Evolutionary conservation across 2,329 filamentous ascomycete genomes (phyloP).

Genomic region (Spiromastix sp.): DNA sequence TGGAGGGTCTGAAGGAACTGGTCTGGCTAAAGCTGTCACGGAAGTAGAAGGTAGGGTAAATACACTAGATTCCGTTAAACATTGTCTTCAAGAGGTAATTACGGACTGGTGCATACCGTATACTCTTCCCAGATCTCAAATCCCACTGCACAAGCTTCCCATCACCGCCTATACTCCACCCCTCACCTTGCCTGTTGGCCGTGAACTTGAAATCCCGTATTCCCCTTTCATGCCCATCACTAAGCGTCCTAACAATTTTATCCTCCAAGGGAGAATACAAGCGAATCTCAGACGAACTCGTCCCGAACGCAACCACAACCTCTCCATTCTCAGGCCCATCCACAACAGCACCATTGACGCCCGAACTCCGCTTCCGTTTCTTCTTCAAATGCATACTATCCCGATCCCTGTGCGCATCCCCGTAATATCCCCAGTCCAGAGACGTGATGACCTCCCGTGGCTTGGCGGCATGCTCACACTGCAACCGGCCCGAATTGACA

Average conservation of each 20-base stretch:
- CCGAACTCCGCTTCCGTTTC: conserved; percentile 40
- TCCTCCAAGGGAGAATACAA: conserved; percentile 41
- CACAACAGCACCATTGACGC: conserved; percentile 26
- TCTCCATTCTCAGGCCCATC: conserved; percentile 27
- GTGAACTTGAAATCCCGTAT: conserved; percentile 43
- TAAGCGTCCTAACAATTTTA: conserved; percentile 34
- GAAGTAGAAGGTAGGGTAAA: conserved; percentile 34
- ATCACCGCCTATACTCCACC: conserved; percentile 45
- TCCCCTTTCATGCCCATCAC: conserved; percentile 37
- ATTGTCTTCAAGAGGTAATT: conserved; percentile 2
- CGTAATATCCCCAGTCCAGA: conserved; percentile 41
- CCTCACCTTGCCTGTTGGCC: conserved; percentile 28
- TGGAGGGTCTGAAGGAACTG: conserved; percentile 29
- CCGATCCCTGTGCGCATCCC: conserved; percentile 23
- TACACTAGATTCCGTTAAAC: conserved; percentile 23
- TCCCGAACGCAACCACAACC: conserved; percentile 40
- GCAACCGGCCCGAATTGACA: conserved; percentile 38
- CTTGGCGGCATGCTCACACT: conserved; percentile 39
- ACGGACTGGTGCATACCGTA: conserved; percentile 27
- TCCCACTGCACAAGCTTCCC: conserved; percentile 45
- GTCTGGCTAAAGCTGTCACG: conserved; percentile 31
- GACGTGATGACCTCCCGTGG: conserved; percentile 39
- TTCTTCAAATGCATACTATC: conserved; percentile 33
- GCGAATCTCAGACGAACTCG: conserved; percentile 38
- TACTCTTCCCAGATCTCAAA: conserved; percentile 31